Base-by-base conservation (phyloP, 805 yeast genomes). In the Ogataea nitratoaversa region DNA sequence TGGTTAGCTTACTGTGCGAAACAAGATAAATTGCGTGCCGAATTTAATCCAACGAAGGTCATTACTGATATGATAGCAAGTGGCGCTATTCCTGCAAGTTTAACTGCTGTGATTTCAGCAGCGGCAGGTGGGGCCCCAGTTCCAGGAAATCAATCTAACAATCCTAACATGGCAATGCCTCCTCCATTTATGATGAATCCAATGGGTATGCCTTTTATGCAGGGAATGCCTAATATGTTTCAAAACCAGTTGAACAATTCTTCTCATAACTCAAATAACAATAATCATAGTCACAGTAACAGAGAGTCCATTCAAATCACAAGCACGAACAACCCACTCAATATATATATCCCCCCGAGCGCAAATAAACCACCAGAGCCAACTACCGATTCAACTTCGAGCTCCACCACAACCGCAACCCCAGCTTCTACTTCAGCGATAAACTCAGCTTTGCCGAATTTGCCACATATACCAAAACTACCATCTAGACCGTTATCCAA, bases 1-100 rank as follows among this genome's bases (percentile, higher is more conserved):
- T 93, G 99, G 99, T 79, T 84, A 40, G 88, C 90, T 19, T 93
- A 93, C 64, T 81, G 96, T 51, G 71, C 81, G 31, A 88, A 87
- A 60, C 96, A 90, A 57, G 96, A 90, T 60, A 81, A 79, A 49
- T 55, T 83, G 36, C 74, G 93, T 40, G 81, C 82, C 5, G 90
- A 84, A 44, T 90, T 79, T 65, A 84, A 86, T 44, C 93, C 95
- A 3, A 85, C 82, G 41, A 88, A 84, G 54, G 68, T 87, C 17
- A 76, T 87, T 73, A 79, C 78, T 57, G 78, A 77, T 50, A 66
- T 77, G 58, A 73, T 73, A 72, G 67, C 68, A 16, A 44, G 55
- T 22, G 56, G 53, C 22, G 43, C 51, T 29, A 46, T 46, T 38
- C 63, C 63, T 18, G 60, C 64, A 30, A 50, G 57, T 32, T 37